Conservation (phyloP, 2,329 filamentous ascomycete genomes). For the Tolypocladium pustulatum region DNA sequence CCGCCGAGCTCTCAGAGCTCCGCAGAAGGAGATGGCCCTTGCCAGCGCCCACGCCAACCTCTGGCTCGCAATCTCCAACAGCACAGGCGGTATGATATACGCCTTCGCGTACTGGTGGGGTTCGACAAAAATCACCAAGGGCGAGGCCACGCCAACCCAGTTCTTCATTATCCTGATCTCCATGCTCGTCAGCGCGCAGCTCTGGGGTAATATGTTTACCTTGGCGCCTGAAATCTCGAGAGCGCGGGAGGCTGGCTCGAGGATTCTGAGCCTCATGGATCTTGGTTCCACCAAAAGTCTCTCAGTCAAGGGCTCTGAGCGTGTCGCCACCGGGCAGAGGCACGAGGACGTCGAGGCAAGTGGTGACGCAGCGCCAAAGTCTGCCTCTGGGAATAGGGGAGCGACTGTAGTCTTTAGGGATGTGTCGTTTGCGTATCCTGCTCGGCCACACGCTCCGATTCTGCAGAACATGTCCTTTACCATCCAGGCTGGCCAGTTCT, state of each 20-base stretch:
- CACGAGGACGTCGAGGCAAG: constrained; percentile 28
- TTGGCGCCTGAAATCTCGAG: constrained; percentile 65
- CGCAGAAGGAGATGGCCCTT: constrained; percentile 43
- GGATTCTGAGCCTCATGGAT: constrained; percentile 42
- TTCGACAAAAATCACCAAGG: constrained; percentile 55
- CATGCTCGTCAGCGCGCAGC: constrained; percentile 61
- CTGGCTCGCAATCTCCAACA: constrained; percentile 50
- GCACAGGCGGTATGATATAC: constrained; percentile 56
- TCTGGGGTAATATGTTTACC: constrained; percentile 65
- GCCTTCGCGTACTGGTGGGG: constrained; percentile 77
- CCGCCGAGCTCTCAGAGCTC: constrained; percentile 34
- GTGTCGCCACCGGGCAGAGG: constrained; percentile 2
- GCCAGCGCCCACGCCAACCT: constrained; percentile 42
- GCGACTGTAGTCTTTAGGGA: constrained; percentile 43
- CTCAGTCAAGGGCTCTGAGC: constrained; percentile 6
- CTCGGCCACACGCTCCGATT: constrained; percentile 46
- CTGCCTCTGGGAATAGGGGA: constrained; percentile 18
- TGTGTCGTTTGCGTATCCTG: constrained; percentile 56
- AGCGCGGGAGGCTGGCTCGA: constrained; percentile 49
- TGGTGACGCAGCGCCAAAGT: constrained; percentile 15
- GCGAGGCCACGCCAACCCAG: constrained; percentile 52
- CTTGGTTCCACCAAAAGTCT: constrained; percentile 24
- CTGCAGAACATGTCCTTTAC: constrained; percentile 45
- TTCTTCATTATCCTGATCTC: constrained; percentile 67
- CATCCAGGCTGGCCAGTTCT: constrained; percentile 49